Conservation (phyloP, 2,329 filamentous ascomycete species). For the Colletotrichum navitas region DNA sequence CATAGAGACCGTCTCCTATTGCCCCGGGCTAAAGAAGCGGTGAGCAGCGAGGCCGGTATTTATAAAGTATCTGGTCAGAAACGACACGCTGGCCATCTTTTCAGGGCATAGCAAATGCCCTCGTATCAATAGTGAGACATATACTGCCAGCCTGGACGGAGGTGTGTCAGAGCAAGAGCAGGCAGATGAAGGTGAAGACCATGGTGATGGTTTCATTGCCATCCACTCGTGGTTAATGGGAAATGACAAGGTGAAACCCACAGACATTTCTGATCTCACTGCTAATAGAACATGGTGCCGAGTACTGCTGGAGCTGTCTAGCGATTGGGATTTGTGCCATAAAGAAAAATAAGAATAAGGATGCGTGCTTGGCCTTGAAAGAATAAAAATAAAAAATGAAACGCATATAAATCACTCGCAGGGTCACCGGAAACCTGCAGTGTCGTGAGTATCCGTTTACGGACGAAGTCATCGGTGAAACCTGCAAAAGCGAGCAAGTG, state of each 20-base stretch:
- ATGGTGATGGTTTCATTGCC: not conserved
- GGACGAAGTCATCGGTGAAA: not conserved
- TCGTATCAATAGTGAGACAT: not conserved
- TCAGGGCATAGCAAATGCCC: not conserved
- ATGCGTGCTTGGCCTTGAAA: too few species aligned
- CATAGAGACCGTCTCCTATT: too few species aligned
- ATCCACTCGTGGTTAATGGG: not conserved
- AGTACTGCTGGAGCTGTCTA: not conserved
- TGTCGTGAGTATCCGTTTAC: not conserved
- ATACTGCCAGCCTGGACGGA: not conserved
- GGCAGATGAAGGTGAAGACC: not conserved
- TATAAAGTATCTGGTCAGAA: too few species aligned
- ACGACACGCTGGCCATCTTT: not conserved
- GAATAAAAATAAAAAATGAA: not conserved
- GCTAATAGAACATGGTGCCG: not conserved
- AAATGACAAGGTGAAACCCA: not conserved
- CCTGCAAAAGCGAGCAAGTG: not conserved
- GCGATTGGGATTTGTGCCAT: not conserved
- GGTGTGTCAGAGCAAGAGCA: too few species aligned
- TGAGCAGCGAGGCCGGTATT: too few species aligned
- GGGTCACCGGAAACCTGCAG: not conserved
- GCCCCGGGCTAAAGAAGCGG: too few species aligned
- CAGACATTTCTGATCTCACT: not conserved
- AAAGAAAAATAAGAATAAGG: too few species aligned
- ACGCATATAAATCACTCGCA: not conserved